A percentile compares a stretch with the other conserved stretches of the same genome.
These are phyloP conservation scores for Leonotis leonurus DNA, from an alignment of 257 asterid genomes.

Conservation along the genomic window DNA sequence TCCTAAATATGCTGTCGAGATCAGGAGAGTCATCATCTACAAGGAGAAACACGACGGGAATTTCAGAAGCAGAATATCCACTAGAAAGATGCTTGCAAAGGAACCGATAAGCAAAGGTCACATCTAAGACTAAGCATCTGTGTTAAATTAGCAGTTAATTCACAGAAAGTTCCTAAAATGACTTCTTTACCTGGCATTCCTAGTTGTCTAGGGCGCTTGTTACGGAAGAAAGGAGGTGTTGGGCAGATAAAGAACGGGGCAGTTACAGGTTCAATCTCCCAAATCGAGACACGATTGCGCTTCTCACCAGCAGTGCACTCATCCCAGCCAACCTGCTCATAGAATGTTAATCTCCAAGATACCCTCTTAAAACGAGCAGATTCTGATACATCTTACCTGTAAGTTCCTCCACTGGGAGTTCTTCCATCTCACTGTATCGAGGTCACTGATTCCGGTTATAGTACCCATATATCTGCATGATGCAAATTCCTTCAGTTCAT, in stretches of 20 bases:
- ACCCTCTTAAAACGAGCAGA: neutral
- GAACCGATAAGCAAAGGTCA: too few relatives aligned
- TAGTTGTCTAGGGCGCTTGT: conserved; percentile 80
- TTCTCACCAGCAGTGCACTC: conserved; percentile 90
- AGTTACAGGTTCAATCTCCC: conserved; percentile 97
- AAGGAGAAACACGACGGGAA: conserved; percentile 7
- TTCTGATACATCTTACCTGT: conserved; percentile 51
- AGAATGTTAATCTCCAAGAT: neutral
- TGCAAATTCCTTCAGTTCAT: neutral
- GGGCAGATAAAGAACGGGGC: conserved; percentile 98
- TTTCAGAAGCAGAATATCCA: neutral
- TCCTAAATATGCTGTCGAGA: conserved; percentile 62
- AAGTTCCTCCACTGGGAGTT: conserved; percentile 96
- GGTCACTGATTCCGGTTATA: conserved; percentile 77
- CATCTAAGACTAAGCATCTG: neutral
- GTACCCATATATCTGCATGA: conserved; percentile 87
- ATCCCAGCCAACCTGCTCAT: conserved; percentile 85
- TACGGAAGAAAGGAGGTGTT: conserved; percentile 67
- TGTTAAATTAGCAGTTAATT: neutral
- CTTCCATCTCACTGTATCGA: conserved; percentile 88
- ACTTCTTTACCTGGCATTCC: conserved; percentile 74
- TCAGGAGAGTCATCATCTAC: conserved; percentile 85
- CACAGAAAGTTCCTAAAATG: neutral
- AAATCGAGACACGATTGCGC: conserved; percentile 80
- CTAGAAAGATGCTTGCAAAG: neutral